Base-by-base conservation (phyloP, 495 filamentous ascomycete genomes). In the Talaromyces wortmannii region DNA sequence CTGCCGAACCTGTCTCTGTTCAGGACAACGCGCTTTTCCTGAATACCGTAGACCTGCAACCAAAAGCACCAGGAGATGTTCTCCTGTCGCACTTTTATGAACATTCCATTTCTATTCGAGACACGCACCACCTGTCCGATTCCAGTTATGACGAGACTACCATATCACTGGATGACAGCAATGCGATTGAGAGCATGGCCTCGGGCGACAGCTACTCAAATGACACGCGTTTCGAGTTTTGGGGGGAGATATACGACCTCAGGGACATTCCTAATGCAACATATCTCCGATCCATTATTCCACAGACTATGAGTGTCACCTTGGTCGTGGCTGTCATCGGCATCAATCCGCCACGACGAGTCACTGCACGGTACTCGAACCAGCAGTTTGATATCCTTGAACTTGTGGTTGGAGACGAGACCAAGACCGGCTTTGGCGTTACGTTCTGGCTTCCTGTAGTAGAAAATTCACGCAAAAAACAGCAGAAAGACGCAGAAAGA, bases 401-500 rank as follows among this genome's bases (percentile, higher is more conserved):
- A 61, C 65, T 95, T 5, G 76, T 91, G 1, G 88, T 96, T 1
- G 91, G 88, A 11, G 92, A 97, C 63, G 90, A 96, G 53, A 94
- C 90, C 2, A 82, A 78, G 49, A 83, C 88, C 11, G 89, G 88
- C 12, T 95, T 97, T 66, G 80, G 77, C 11, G 71, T 97, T 56
- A 92, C 86, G 30, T 87, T 96, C 59, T 97, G 92, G 92, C 73
- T 95, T 12, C 67, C 76, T 3, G 58, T 65, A 6, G 13, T 43
- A 31, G 50, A 8, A 23, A 23, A 23, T 23, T 23, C 29, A 59
- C 29, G 53, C 56, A 54, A 32, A 36, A 53, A 7, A 23, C 59
- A 31, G 54, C 52, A 57, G 50, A 31, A 49, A 12, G 50, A 47
- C 58, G 52, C 48, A 61, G 66, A 61, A 54, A 54, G 57, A 16